Evolutionary conservation across 148 eudicot genomes (phyloP).

Genomic region (Rhododendron vialii): DNA sequence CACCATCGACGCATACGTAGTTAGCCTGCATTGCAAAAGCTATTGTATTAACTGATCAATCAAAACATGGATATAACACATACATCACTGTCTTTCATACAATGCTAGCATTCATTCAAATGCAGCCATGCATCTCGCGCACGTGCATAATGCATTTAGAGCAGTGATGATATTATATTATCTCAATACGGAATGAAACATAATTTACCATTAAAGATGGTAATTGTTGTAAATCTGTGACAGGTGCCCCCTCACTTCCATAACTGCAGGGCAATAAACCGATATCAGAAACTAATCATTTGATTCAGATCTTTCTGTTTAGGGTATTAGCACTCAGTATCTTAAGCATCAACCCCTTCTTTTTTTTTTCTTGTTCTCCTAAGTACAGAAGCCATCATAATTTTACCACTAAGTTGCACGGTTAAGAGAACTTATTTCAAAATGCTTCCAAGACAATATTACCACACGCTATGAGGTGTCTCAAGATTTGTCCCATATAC

Average conservation of each 20-base stretch:
- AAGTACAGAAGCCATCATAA: background rate
- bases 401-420: background rate
- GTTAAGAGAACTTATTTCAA: background rate
- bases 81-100: background rate
- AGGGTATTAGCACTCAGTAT: background rate
- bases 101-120: background rate
- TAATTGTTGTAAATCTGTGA: slow-evolving; percentile 55
- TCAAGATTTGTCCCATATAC: slow-evolving; percentile 81
- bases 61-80: background rate
- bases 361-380: background rate
- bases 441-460: slow-evolving; percentile 7
- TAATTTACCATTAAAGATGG: slow-evolving; percentile 50
- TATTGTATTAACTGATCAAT: background rate
- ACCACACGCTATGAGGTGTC: slow-evolving; percentile 95
- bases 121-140: background rate
- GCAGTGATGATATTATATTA: background rate
- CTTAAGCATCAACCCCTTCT: background rate
- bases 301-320: background rate
- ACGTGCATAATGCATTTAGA: background rate
- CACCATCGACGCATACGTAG: slow-evolving; percentile 72
- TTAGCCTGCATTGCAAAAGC: slow-evolving; percentile 41
- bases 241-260: slow-evolving; percentile 71
- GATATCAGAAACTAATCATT: background rate
- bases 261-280: slow-evolving; percentile 55
- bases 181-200: background rate